Base-by-base conservation (phyloP, 1,139 yeast species). In the Suhomyces wounanorum region DNA sequence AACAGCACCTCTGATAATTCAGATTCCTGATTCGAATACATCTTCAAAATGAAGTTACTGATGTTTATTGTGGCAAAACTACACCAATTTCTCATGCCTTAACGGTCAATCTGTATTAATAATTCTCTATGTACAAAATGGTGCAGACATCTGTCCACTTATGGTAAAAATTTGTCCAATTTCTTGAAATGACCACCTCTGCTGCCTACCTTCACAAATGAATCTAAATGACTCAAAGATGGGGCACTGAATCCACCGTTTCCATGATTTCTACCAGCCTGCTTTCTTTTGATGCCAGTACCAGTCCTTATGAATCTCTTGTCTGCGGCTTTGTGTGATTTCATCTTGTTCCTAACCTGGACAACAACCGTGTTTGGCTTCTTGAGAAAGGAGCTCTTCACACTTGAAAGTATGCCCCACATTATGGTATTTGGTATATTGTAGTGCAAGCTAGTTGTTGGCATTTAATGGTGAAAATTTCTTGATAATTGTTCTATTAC, bases 191-290 rank as follows among this genome's bases (percentile, higher is more conserved):
- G 85, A 30, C 78, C 76, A 7, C 76, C 75, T 57, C 67, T 73
- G 49, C 68, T 64, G 8, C 79, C 78, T 3, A 91, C 89, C 44
- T 75, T 67, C 3, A 82, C 82, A 49, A 83, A 84, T 5, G 87
- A 85, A 50, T 87, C 84, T 63, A 88, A 77, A 53, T 79, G 84
- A 40, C 81, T 77, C 59, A 90, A 71, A 8, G 85, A 76, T 51
- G 84, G 78, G 43, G 82, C 72, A 45, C 92, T 81, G 85, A 95
- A 91, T 25, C 96, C 94, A 3, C 92, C 90, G 62, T 90, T 91
- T 45, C 98, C 97, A 68, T 91, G 98, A 61, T 89, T 88, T 71
- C 96, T 82, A 10, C 96, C 96, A 18, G 96, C 89, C 60, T 84
- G 86, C 52, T 89, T 89, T 63, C 85, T 74, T 62, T 78, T 79